phyloP scores from a whole-genome alignment of 768 basidiomycete species.

The Crepidotus variabilis region DNA sequence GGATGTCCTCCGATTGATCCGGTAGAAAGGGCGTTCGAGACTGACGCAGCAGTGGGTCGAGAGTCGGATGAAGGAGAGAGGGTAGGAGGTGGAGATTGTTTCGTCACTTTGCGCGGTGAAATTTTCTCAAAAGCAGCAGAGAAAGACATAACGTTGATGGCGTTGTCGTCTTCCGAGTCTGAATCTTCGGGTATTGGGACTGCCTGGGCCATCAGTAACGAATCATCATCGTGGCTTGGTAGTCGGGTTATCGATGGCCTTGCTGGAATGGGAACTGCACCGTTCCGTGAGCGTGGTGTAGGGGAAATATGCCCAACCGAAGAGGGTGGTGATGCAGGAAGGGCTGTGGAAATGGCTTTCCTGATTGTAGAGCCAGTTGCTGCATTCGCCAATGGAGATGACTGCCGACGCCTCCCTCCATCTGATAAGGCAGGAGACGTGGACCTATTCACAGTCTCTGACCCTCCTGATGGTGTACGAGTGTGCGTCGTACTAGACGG shows the following conservation, averaged over 20 bases:
- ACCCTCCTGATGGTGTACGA: slow-evolving; percentile 34
- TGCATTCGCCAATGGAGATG: slow-evolving; percentile 41
- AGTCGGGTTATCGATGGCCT: slow-evolving; percentile 43
- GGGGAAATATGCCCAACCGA: slow-evolving; percentile 27
- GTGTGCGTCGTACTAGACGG: slow-evolving; percentile 30
- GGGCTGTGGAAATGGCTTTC: slow-evolving; percentile 32
- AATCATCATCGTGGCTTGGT: slow-evolving; percentile 45
- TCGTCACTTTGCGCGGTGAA: slow-evolving; percentile 26
- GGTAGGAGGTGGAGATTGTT: slow-evolving; percentile 41
- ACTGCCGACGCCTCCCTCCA: slow-evolving; percentile 39
- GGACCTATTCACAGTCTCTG: slow-evolving; percentile 21
- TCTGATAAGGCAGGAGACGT: slow-evolving; percentile 41
- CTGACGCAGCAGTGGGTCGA: slow-evolving; percentile 36
- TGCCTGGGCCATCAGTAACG: slow-evolving; percentile 63
- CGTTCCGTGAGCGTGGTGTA: slow-evolving; percentile 21
- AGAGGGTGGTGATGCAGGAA: slow-evolving; percentile 34
- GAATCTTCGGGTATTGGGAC: slow-evolving; percentile 75
- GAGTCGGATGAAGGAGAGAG: slow-evolving; percentile 55
- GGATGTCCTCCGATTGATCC: slow-evolving; percentile 39
- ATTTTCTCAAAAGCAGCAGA: slow-evolving; percentile 62
- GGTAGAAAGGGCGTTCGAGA: slow-evolving; percentile 61
- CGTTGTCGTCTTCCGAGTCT: slow-evolving; percentile 63
- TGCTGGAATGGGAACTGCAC: slow-evolving; percentile 30
- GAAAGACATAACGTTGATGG: slow-evolving; percentile 67
- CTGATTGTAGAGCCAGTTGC: slow-evolving; percentile 34